Evolutionary conservation across 495 filamentous ascomycete species (phyloP).

Genomic region (Podospora pseudoanserina): DNA sequence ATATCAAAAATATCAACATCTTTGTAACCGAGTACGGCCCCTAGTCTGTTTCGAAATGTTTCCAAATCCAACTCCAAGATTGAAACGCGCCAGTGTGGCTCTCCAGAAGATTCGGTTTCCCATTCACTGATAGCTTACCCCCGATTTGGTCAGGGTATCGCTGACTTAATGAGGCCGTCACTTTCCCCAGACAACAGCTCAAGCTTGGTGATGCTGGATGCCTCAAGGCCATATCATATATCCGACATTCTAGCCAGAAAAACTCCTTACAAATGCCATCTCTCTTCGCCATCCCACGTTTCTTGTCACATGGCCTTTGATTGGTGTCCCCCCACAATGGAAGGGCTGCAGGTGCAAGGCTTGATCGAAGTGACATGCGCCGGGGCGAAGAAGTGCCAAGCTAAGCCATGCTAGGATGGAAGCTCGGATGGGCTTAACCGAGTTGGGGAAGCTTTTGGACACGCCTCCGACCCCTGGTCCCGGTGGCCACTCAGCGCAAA

Average conservation of each 20-base stretch:
- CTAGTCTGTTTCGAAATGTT: not conserved
- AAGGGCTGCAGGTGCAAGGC: constrained; percentile 1
- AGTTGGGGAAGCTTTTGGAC: constrained; percentile 14
- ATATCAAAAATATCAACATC: not conserved
- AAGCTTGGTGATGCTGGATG: not conserved
- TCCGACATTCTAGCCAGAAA: not conserved
- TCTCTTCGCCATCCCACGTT: not conserved
- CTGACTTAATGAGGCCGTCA: not conserved
- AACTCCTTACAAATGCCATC: not conserved
- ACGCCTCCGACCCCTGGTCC: not conserved
- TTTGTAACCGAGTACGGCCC: not conserved
- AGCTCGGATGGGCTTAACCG: constrained; percentile 15
- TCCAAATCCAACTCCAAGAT: not conserved
- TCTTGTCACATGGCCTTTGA: constrained; percentile 11
- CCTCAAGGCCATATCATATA: too few relatives aligned
- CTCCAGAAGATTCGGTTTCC: constrained; percentile 2
- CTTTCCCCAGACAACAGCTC: not conserved
- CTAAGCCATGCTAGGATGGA: not conserved
- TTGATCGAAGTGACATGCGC: constrained; percentile 11
- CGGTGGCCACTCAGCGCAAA: constrained; percentile 19
- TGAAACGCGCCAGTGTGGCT: constrained; percentile 2
- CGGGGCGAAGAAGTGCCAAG: constrained; percentile 16
- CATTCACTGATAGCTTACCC: not conserved
- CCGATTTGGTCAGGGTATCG: not conserved
- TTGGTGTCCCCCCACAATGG: constrained; percentile 24